These are phyloP conservation scores for Fraxinus americana DNA, from an alignment of 257 asterid genomes.

Conservation along the genomic window DNA sequence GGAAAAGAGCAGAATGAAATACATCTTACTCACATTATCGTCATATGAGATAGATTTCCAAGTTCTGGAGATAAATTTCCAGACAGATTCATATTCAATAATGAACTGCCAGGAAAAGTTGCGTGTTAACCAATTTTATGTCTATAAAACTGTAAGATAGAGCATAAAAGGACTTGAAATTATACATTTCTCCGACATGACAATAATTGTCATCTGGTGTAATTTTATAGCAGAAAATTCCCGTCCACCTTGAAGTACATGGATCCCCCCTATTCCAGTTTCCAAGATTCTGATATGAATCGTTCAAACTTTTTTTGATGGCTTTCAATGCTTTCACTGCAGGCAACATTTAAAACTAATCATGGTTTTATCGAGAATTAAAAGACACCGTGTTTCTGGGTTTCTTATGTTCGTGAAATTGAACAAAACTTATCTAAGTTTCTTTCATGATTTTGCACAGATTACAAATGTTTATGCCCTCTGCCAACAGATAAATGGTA, in stretches of 20 bases:
- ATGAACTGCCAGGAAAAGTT: slow-evolving; percentile 48
- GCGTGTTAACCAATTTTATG: slow-evolving; percentile 8
- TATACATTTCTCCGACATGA: slow-evolving; percentile 85
- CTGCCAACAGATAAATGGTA: not conserved
- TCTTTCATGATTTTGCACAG: not conserved
- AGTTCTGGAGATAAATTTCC: slow-evolving; percentile 84
- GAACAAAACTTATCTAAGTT: not conserved
- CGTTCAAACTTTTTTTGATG: slow-evolving; percentile 56
- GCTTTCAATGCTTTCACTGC: slow-evolving; percentile 75
- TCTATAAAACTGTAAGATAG: slow-evolving; percentile 9
- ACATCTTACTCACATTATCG: slow-evolving; percentile 65
- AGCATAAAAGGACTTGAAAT: slow-evolving; percentile 23
- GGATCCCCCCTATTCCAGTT: slow-evolving; percentile 88
- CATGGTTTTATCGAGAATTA: slow-evolving; percentile 1
- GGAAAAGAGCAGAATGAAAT: slow-evolving; percentile 5
- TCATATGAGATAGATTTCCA: slow-evolving; percentile 68
- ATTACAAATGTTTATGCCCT: not conserved
- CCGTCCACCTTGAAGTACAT: slow-evolving; percentile 79
- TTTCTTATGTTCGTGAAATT: not conserved
- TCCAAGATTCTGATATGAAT: slow-evolving; percentile 56
- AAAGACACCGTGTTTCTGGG: not conserved
- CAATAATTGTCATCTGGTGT: slow-evolving; percentile 59
- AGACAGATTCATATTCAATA: slow-evolving; percentile 53
- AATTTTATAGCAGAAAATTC: slow-evolving; percentile 62
- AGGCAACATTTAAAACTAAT: slow-evolving; percentile 25